Conservation (phyloP, 148 eudicot species). For the Rhododendron ferrugineum region DNA sequence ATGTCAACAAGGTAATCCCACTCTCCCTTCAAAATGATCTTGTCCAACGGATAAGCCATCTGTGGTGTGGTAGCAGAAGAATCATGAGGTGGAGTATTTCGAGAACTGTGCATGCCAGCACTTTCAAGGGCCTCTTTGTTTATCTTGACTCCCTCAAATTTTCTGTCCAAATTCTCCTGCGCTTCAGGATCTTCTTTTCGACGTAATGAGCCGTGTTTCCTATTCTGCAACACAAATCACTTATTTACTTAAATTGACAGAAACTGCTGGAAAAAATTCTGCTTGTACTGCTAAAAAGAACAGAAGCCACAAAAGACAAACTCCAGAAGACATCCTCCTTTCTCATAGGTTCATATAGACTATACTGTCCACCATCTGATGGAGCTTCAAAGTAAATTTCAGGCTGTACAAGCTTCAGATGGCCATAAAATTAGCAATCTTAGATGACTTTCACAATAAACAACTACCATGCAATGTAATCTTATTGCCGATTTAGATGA, state of each 20-base stretch:
- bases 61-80: slow-evolving; percentile 55
- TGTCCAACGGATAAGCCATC: slow-evolving; percentile 77
- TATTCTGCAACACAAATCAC: slow-evolving; percentile 31
- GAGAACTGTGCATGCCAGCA: slow-evolving; percentile 26
- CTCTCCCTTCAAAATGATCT: slow-evolving; percentile 72
- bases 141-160: slow-evolving; percentile 30
- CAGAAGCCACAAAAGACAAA: background rate
- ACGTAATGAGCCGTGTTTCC: slow-evolving; percentile 24
- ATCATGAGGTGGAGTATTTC: slow-evolving; percentile 70
- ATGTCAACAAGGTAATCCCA: slow-evolving; percentile 67
- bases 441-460: background rate
- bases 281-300: slow-evolving; percentile 2
- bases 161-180: slow-evolving; percentile 26
- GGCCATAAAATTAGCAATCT: background rate
- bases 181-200: slow-evolving; percentile 24
- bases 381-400: background rate
- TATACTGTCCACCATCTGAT: slow-evolving; percentile 1
- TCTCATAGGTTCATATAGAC: background rate
- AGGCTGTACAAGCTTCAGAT: background rate
- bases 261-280: background rate
- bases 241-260: background rate
- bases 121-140: slow-evolving; percentile 57
- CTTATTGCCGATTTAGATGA: background rate
- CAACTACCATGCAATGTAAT: background rate
- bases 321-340: background rate